phyloP scores from a whole-genome alignment of 2,329 filamentous ascomycete genomes.

The Trichoderma koningiopsis region DNA sequence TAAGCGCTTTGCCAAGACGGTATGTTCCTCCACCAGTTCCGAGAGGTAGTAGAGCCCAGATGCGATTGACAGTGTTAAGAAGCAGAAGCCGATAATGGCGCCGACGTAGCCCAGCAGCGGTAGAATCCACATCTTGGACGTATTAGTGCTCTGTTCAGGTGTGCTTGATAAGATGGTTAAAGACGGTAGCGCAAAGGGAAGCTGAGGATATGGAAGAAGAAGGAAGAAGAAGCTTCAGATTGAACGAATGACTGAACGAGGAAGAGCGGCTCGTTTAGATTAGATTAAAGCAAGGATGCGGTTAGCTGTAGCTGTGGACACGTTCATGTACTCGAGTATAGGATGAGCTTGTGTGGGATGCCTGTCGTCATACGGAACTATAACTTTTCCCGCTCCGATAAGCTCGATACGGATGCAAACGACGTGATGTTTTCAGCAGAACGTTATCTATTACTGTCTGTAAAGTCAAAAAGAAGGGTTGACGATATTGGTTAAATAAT shows the following conservation, averaged over 20 bases:
- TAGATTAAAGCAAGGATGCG: background rate
- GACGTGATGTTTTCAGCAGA: background rate
- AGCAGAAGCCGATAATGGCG: constrained; percentile 84
- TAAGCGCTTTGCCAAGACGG: constrained; percentile 86
- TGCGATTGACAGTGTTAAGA: constrained; percentile 92
- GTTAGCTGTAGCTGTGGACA: constrained; percentile 26
- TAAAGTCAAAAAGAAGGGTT: background rate
- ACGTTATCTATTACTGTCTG: background rate
- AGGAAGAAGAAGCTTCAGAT: background rate
- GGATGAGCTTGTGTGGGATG: constrained; percentile 12
- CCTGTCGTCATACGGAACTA: constrained; percentile 22
- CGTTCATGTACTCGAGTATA: constrained; percentile 24
- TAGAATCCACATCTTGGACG: constrained; percentile 83
- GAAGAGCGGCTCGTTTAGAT: constrained; percentile 4
- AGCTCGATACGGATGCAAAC: background rate
- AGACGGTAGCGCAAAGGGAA: background rate
- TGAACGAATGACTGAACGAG: background rate
- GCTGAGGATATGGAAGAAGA: background rate
- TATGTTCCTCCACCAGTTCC: constrained; percentile 97
- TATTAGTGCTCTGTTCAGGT: background rate
- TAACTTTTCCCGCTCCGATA: constrained; percentile 24
- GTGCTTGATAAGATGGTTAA: background rate
- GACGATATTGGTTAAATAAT: background rate
- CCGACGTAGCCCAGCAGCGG: constrained; percentile 89
- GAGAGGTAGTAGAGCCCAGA: constrained; percentile 99